phyloP scores from a whole-genome alignment of 108 stramenopile genomes.

The Pseudonitzschia delicatissima region DNA sequence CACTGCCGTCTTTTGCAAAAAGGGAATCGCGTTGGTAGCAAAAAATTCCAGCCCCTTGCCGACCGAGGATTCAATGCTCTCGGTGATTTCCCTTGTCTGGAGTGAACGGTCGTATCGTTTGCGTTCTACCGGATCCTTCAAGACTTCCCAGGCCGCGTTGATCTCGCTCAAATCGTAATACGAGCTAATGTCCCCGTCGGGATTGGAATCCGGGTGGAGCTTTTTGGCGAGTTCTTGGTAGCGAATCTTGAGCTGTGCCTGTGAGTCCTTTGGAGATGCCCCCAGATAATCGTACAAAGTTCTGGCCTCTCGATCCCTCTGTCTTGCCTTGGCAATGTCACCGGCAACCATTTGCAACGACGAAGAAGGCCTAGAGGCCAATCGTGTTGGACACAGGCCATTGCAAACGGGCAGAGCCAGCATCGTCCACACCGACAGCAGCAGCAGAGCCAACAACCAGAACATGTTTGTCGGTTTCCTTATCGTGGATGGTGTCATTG shows the following conservation, averaged over 20 bases:
- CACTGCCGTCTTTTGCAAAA: slow-evolving; percentile 22
- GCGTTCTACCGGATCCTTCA: slow-evolving; percentile 24
- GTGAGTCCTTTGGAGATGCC: slow-evolving; percentile 19
- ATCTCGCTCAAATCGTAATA: slow-evolving; percentile 22
- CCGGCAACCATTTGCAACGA: not conserved
- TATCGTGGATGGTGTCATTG: no score
- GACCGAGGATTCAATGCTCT: slow-evolving; percentile 13
- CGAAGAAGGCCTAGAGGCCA: not conserved
- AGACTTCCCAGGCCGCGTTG: slow-evolving; percentile 27
- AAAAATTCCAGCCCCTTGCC: slow-evolving; percentile 6
- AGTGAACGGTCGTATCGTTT: slow-evolving; percentile 29
- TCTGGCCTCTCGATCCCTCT: slow-evolving; percentile 5
- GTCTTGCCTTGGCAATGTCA: not conserved
- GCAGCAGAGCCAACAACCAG: no score
- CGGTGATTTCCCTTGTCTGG: slow-evolving; percentile 29
- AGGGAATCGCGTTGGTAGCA: slow-evolving; percentile 21
- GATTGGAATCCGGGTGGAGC: slow-evolving; percentile 25
- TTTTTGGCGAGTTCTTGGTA: slow-evolving; percentile 8
- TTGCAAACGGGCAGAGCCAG: not conserved
- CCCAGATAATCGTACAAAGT: slow-evolving; percentile 30
- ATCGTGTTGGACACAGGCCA: not conserved
- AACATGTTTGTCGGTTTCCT: no score
- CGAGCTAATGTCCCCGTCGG: not conserved
- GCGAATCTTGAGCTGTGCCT: slow-evolving; percentile 3
- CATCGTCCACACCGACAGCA: not conserved